Percentiles rank a stretch among this genome's conserved stretches.
These are phyloP conservation scores for Dendrothele bispora DNA, from an alignment of 768 basidiomycete species.

Conservation along the genomic window DNA sequence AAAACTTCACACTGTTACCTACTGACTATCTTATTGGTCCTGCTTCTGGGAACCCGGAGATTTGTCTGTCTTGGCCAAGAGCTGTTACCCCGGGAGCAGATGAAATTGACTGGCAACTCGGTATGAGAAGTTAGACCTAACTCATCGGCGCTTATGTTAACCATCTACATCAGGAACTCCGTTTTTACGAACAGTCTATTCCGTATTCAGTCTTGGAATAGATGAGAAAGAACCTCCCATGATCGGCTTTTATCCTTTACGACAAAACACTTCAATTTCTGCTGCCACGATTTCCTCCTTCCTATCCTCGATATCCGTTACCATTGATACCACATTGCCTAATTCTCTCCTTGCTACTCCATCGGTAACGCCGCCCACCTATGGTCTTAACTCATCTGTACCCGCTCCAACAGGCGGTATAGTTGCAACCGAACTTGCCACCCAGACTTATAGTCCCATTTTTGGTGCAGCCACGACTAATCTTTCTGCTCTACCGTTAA, in stretches of 20 bases:
- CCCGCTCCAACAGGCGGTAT: constrained; percentile 53
- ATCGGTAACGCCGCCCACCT: constrained; percentile 59
- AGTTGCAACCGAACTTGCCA: constrained; percentile 62
- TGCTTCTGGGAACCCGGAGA: constrained; percentile 56
- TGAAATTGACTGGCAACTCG: constrained; percentile 84
- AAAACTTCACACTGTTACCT: constrained; percentile 64
- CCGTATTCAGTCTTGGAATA: constrained; percentile 80
- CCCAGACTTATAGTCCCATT: constrained; percentile 68
- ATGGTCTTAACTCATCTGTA: constrained; percentile 70
- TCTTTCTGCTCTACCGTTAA: constrained; percentile 55
- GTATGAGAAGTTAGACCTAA: constrained; percentile 31
- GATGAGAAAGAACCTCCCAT: constrained; percentile 70
- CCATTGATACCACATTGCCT: constrained; percentile 67
- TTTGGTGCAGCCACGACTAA: constrained; percentile 43
- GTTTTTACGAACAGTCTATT: constrained; percentile 77
- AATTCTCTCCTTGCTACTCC: constrained; percentile 72
- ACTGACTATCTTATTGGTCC: constrained; percentile 80
- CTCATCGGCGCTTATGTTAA: neutral
- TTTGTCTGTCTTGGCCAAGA: constrained; percentile 76
- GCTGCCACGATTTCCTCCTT: constrained; percentile 49
- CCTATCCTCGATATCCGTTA: constrained; percentile 62
- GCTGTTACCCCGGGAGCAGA: constrained; percentile 66
- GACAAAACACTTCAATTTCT: constrained; percentile 41
- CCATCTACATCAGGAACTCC: constrained; percentile 45
- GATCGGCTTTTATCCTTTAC: constrained; percentile 71